Evolutionary conservation across 805 yeast genomes (phyloP), one percentile per base, ranked within the genome.

Genomic region (Candida odintsovae): DNA sequence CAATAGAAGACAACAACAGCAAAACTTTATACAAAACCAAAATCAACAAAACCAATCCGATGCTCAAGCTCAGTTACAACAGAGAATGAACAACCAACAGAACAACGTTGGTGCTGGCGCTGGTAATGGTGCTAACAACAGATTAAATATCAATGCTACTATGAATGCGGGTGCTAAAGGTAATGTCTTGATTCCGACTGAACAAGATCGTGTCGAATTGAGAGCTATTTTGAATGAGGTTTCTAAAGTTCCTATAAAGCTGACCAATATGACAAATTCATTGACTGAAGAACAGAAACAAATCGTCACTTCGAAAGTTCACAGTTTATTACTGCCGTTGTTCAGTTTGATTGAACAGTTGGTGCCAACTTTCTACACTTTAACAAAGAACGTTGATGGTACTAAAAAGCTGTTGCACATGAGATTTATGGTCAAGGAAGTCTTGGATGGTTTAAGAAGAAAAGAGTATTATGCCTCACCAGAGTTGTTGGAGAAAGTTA

Each of bases 381-480:
- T 87, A 50, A 85, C 95, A 1, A 80, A 83, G 55, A 86, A 85
- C 62, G 76, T 73, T 42, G 86, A 82, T 42, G 90, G 87, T 10
- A 84, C 95, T 1, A 81, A 79, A 57, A 77, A 86, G 54, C 75
- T 90, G 49, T 73, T 90, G 49, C 90, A 86, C 60, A 78, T 86
- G 73, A 82, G 88, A 64, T 75, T 80, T 50, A 83, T 88, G 83
- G 80, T 87, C 39, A 83, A 80, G 57, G 85, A 83, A 59, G 85
- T 88, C 50, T 67, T 83, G 54, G 94, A 87, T 43, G 81, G 77
- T 40, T 70, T 88, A 53, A 76, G 81, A 48, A 72, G 78, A 51
- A 83, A 83, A 5, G 70, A 75, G 20, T 88, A 76, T 58, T 76
- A 82, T 51, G 90, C 90, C 1, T 78, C 80, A n/a, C 84, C 85